Percentiles rank a stretch among this genome's conserved stretches.
These are phyloP conservation scores for Nicotiana otophora DNA, from an alignment of 257 asterid species.

Conservation along the genomic window DNA sequence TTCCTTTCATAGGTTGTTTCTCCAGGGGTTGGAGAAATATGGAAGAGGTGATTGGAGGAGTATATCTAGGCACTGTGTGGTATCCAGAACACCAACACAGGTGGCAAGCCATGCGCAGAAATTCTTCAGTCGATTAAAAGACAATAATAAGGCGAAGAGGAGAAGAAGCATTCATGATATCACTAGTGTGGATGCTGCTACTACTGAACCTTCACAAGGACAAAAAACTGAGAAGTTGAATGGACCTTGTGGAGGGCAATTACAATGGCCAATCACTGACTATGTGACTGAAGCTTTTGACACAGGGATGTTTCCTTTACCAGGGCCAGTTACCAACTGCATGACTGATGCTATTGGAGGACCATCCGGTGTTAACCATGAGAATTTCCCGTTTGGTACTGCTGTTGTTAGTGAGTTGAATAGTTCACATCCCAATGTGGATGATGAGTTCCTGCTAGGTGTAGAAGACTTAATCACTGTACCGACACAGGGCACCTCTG, in stretches of 20 bases:
- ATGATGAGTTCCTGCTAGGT: neutral
- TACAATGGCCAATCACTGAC: neutral
- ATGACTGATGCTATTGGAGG: neutral
- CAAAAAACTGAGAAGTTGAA: neutral
- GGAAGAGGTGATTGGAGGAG: conserved; percentile 7
- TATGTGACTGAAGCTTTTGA: neutral
- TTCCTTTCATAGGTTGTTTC: neutral
- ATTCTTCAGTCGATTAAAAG: neutral
- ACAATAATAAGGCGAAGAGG: neutral
- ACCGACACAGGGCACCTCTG: neutral
- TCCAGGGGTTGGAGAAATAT: neutral
- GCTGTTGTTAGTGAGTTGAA: neutral
- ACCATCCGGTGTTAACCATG: neutral
- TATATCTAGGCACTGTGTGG: conserved; percentile 8
- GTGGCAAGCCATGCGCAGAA: conserved; percentile 14
- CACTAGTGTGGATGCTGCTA: conserved; percentile 2
- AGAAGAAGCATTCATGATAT: conserved; percentile 7
- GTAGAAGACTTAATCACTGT: neutral
- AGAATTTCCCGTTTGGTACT: neutral
- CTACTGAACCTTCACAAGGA: neutral
- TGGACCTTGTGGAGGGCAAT: neutral
- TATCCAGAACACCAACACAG: conserved; percentile 7
- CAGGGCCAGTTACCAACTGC: neutral
- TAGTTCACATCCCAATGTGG: neutral
- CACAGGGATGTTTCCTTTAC: neutral